Evolutionary conservation across 495 filamentous ascomycete species (phyloP).

Genomic region (Schizothecium vesticola): DNA sequence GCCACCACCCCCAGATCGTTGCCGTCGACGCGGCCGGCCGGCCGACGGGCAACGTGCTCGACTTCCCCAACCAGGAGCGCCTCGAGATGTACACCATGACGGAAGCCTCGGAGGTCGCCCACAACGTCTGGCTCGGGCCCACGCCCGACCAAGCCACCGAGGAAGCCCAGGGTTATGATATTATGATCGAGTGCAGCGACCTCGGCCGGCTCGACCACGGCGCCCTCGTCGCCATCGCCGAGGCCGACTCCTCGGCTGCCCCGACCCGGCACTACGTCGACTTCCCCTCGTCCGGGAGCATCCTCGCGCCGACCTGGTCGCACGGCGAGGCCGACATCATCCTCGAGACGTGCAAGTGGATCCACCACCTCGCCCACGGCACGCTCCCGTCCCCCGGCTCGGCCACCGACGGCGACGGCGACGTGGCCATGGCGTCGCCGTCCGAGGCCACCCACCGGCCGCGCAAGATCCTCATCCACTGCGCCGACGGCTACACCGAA

Average conservation of each 20-base stretch:
- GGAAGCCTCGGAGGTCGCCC: conserved; percentile 74
- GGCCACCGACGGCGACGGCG: conserved; percentile 46
- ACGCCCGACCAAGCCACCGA: conserved; percentile 62
- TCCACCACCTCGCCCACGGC: conserved; percentile 69
- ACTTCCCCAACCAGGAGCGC: conserved; percentile 87
- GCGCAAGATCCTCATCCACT: conserved; percentile 79
- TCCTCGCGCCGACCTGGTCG: conserved; percentile 74
- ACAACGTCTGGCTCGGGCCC: conserved; percentile 86
- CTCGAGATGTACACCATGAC: conserved; percentile 93
- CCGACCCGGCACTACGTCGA: conserved; percentile 53
- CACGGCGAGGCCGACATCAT: conserved; percentile 76
- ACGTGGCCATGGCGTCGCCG: conserved; percentile 24
- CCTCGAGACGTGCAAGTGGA: conserved; percentile 81
- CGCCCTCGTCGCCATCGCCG: conserved; percentile 43
- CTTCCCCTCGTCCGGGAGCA: conserved; percentile 89
- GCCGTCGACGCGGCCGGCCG: conserved; percentile 67
- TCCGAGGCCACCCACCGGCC: conserved; percentile 23
- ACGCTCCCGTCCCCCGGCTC: conserved; percentile 35
- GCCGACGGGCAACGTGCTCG: conserved; percentile 72
- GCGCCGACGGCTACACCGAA: conserved; percentile 94
- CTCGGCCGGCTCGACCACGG: conserved; percentile 61
- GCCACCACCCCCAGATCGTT: conserved; percentile 62
- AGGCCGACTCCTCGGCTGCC: conserved; percentile 29
- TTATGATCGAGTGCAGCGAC: conserved; percentile 84
- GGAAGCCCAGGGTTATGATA: conserved; percentile 52